These are phyloP conservation scores for Epichloe festucae DNA, from an alignment of 2,329 filamentous ascomycete genomes.

Conservation along the genomic window DNA sequence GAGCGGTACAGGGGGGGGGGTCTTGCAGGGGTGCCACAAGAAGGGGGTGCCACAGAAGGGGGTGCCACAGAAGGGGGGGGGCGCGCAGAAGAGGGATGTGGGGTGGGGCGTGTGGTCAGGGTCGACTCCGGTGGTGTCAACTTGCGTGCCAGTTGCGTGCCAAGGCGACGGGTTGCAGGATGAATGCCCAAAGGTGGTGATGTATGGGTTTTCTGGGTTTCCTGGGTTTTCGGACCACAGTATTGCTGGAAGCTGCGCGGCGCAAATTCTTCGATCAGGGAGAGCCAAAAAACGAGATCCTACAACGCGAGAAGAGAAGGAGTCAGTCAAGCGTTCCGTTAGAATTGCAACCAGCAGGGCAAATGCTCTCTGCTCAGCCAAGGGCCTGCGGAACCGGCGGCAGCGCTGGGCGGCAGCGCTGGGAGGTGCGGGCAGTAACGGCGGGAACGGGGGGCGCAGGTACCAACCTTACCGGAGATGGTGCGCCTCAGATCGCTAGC, in stretches of 20 bases:
- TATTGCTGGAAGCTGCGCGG: background rate
- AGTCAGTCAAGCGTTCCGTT: background rate
- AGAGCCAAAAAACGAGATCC: background rate
- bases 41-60: constrained; percentile 2
- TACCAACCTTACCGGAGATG: constrained; percentile 8
- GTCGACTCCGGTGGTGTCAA: background rate
- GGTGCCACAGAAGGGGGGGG: constrained; percentile 4
- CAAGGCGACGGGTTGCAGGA: background rate
- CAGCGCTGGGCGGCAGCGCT: background rate
- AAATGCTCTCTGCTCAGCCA: too few relatives aligned
- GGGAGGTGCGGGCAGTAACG: constrained; percentile 4
- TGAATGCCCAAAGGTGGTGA: background rate
- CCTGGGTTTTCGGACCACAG: background rate
- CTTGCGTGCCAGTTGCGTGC: constrained; percentile 1
- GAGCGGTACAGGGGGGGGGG: constrained; percentile 15
- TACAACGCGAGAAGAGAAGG: background rate
- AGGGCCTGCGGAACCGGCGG: constrained; percentile 2
- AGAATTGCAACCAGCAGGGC: too few relatives aligned
- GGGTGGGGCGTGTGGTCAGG: background rate
- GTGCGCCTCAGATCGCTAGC: constrained; percentile 8
- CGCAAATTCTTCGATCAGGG: background rate
- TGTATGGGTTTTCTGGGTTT: background rate
- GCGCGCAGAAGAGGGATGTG: background rate
- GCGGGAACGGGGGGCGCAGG: constrained; percentile 6
- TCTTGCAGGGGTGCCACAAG: constrained; percentile 1